Conservation (phyloP, 1,284 basidiomycete genomes). For the Xerocomus amazonicus region DNA sequence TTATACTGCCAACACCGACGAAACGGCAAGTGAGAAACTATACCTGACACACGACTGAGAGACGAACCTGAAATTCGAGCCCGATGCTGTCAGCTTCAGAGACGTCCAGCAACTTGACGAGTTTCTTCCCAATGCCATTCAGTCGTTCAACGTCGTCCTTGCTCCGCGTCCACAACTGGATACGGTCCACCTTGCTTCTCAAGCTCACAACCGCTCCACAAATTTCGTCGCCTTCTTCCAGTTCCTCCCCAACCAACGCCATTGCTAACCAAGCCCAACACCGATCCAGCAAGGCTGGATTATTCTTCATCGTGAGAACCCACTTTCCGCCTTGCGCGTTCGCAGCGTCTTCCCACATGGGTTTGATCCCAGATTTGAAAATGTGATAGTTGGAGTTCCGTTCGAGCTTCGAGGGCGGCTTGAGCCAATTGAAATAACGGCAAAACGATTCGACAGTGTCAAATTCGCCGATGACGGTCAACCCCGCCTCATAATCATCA, state of each 20-base stretch:
- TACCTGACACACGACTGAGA: conserved; percentile 1
- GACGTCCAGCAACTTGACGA: conserved; percentile 79
- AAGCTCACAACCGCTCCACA: conserved; percentile 90
- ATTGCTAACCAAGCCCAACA: conserved; percentile 91
- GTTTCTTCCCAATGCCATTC: conserved; percentile 78
- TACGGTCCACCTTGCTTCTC: conserved; percentile 83
- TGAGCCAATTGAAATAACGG: conserved; percentile 93
- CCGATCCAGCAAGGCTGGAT: conserved; percentile 74
- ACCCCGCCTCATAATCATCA: conserved; percentile 70
- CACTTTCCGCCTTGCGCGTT: conserved; percentile 92
- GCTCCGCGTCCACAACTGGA: conserved; percentile 84
- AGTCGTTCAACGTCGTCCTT: conserved; percentile 81
- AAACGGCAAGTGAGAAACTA: conserved; percentile 1
- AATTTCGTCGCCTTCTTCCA: conserved; percentile 84
- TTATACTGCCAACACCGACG: conserved; percentile 73
- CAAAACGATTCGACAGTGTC: conserved; percentile 88
- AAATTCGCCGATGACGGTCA: conserved; percentile 78
- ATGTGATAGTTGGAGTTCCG: conserved; percentile 91
- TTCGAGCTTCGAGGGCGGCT: conserved; percentile 83
- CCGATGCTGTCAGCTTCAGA: conserved; percentile 77
- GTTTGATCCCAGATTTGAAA: conserved; percentile 89
- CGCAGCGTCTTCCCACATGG: conserved; percentile 95
- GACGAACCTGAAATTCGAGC: conserved; percentile 80
- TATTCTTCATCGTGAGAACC: conserved; percentile 89
- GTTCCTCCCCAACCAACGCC: conserved; percentile 86